Evolutionary conservation across 1,139 yeast genomes (phyloP).

Genomic region (Debaryomyces subglobosus): DNA sequence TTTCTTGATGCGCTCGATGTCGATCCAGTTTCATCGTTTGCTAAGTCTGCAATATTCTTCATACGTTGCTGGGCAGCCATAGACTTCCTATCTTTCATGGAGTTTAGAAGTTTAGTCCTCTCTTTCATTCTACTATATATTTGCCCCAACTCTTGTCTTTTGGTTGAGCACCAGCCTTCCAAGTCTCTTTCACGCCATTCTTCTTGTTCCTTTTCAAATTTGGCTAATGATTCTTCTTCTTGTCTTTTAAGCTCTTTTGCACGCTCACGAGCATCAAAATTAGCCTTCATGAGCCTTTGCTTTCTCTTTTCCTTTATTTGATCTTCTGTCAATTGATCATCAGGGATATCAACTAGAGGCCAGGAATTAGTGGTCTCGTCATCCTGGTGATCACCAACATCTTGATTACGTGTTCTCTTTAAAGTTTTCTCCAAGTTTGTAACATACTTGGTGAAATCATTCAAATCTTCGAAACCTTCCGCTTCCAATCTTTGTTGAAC

Average conservation of each 20-base stretch:
- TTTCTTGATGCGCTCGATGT: slow-evolving; percentile 42
- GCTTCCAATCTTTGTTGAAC: slow-evolving; percentile 54
- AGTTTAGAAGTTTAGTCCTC: slow-evolving; percentile 69
- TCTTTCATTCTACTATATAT: slow-evolving; percentile 66
- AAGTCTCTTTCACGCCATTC: slow-evolving; percentile 80
- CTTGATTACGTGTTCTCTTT: slow-evolving; percentile 67
- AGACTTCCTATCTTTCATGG: slow-evolving; percentile 85
- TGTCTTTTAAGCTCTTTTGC: slow-evolving; percentile 73
- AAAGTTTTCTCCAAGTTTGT: slow-evolving; percentile 68
- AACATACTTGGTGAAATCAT: slow-evolving; percentile 71
- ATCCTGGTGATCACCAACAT: slow-evolving; percentile 54
- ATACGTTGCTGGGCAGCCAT: slow-evolving; percentile 90
- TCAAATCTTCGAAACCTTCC: slow-evolving; percentile 79
- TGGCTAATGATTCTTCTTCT: slow-evolving; percentile 57
- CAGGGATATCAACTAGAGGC: slow-evolving; percentile 83
- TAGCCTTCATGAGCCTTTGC: slow-evolving; percentile 81
- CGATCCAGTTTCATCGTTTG: slow-evolving; percentile 64
- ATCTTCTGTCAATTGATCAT: slow-evolving; percentile 77
- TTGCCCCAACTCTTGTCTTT: slow-evolving; percentile 61
- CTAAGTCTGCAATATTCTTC: slow-evolving; percentile 88
- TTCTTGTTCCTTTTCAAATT: slow-evolving; percentile 60
- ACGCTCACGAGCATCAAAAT: slow-evolving; percentile 83
- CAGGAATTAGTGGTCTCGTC: slow-evolving; percentile 61
- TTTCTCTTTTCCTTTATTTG: slow-evolving; percentile 85
- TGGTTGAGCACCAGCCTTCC: slow-evolving; percentile 76